Evolutionary conservation across 768 basidiomycete species (phyloP).

Genomic region (Termitomyces sp.): DNA sequence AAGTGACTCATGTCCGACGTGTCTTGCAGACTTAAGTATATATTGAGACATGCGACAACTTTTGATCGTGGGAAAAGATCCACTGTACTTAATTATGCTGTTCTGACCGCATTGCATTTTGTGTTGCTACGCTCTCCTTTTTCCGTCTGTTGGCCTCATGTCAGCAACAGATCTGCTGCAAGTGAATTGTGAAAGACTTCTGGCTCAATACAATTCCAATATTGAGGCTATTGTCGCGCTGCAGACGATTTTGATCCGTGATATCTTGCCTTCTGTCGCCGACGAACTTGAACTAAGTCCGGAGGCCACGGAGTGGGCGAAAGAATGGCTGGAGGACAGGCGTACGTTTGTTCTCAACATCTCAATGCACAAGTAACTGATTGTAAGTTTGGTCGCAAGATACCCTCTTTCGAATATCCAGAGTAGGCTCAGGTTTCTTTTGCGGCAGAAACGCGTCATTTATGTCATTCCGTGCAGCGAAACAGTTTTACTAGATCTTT

Average conservation of each 20-base stretch:
- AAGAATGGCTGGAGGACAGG: constrained; percentile 64
- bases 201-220: constrained; percentile 50
- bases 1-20: background rate
- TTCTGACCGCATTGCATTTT: too few species aligned
- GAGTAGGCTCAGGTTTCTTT: constrained; percentile 41
- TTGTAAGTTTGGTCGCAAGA: constrained; percentile 30
- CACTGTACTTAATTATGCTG: too few species aligned
- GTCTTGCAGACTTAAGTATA: background rate
- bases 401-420: constrained; percentile 59
- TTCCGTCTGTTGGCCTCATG: constrained; percentile 5
- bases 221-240: constrained; percentile 44
- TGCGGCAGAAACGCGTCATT: constrained; percentile 12
- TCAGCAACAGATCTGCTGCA: constrained; percentile 37
- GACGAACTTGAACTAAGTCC: constrained; percentile 56
- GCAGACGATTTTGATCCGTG: constrained; percentile 49
- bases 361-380: constrained; percentile 11
- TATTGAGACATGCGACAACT: too few species aligned
- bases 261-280: constrained; percentile 58
- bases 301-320: constrained; percentile 48
- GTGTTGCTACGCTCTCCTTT: background rate
- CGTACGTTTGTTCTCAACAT: constrained; percentile 40
- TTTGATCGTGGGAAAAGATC: too few species aligned
- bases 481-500: constrained; percentile 66
- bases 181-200: constrained; percentile 46
- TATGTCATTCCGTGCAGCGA: constrained; percentile 40